A percentile compares a stretch with the other conserved stretches of the same genome.
These are phyloP conservation scores for Penicillium tannophilum DNA, from an alignment of 495 filamentous ascomycete species.

Conservation along the genomic window DNA sequence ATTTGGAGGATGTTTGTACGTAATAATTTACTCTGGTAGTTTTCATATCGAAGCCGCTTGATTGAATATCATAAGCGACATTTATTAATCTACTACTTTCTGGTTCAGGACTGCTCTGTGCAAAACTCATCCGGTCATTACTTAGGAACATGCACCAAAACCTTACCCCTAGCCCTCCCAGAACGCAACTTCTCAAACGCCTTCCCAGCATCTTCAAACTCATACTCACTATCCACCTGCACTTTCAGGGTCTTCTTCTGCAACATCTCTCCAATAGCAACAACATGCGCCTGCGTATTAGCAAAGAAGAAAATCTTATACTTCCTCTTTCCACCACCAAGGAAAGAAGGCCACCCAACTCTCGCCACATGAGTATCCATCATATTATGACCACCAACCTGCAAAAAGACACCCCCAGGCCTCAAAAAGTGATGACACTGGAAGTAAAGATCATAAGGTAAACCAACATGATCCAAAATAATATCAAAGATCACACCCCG, in stretches of 20 bases:
- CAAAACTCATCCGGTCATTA: neutral
- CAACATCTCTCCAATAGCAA: slow-evolving; percentile 60
- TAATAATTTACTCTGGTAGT: neutral
- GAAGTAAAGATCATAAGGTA: slow-evolving; percentile 53
- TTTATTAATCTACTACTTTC: no score
- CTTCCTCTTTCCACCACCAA: slow-evolving; percentile 66
- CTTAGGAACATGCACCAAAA: slow-evolving; percentile 60
- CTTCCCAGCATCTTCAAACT: slow-evolving; percentile 63
- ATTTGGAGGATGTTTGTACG: neutral
- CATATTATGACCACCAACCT: slow-evolving; percentile 50
- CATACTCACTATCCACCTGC: slow-evolving; percentile 61
- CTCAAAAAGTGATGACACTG: slow-evolving; percentile 57
- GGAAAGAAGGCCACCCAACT: slow-evolving; percentile 51
- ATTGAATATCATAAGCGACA: no score
- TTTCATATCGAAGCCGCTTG: neutral
- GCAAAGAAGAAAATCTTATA: slow-evolving; percentile 48
- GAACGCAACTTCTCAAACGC: slow-evolving; percentile 66
- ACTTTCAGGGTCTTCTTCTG: slow-evolving; percentile 61
- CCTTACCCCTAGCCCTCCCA: slow-evolving; percentile 66
- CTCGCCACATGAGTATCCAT: slow-evolving; percentile 28
- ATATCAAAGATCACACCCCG: slow-evolving; percentile 56
- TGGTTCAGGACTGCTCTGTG: no score
- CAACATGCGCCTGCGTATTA: slow-evolving; percentile 49
- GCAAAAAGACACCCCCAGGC: slow-evolving; percentile 54
- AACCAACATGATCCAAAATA: slow-evolving; percentile 64